Evolutionary conservation across 768 basidiomycete genomes (phyloP), one percentile per base, ranked within the genome.

Genomic region (Neoboletus magnificus): DNA sequence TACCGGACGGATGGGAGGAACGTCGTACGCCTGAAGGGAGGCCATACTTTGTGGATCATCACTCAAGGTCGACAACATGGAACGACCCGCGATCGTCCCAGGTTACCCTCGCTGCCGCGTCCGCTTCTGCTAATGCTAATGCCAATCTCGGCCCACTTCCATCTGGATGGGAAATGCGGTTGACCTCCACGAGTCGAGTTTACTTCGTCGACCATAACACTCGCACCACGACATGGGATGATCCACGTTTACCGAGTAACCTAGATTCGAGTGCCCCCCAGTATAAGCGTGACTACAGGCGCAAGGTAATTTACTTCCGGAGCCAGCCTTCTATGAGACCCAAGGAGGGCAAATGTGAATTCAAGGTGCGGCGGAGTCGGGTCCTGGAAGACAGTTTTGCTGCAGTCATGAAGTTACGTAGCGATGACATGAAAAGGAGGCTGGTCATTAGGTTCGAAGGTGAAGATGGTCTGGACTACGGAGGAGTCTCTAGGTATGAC

Each of bases 151-250:
- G 93, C 0, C 84, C 89, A 8, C 77, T 96, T 36, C 93, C 93
- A 6, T 89, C 86, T 43, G 93, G 93, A 56, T 96, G 93, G 93
- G 93, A 96, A 74, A 95, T 95, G 93, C 81, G 93, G 20, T 72
- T 95, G 50, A 94, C 93, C 1, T 86, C 87, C 1, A 92, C 89
- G 0, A 81, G 82, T 9, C 80, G 92, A 33, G 87, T 95, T 18
- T 96, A 96, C 73, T 96, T 93, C 62, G 93, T 95, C 15, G 93
- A 95, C 68, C 93, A 96, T 73, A 94, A 88, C 59, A 89, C 87
- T 37, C 81, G 88, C 50, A 92, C 92, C 18, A 95, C 93, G 16
- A 84, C 90, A 7, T 95, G 93, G 93, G 93, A 95, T 66, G 93
- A 96, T 69, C 93, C 93, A 20, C 83, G 93, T 48, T 71, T 94